phyloP scores from a whole-genome alignment of 306 rosid genomes.

The Argentina anserina region DNA sequence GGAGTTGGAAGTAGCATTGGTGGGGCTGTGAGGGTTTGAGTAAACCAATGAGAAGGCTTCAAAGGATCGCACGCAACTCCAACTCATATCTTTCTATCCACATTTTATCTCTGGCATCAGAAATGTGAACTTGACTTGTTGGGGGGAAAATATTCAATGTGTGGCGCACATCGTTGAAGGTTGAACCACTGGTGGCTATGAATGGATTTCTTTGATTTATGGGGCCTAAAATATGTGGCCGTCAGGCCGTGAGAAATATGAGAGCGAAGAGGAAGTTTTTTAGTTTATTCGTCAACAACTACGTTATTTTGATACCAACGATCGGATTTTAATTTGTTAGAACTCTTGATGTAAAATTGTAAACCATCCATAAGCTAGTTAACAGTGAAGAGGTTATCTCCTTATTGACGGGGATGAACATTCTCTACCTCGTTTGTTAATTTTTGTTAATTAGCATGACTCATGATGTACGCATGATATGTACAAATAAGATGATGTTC shows the following conservation, averaged over 20 bases:
- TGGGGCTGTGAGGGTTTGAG: slow-evolving; percentile 37
- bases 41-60: slow-evolving; percentile 57
- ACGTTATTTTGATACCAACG: no score
- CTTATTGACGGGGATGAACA: no score
- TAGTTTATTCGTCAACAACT: no score
- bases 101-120: slow-evolving; percentile 46
- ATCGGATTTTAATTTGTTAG: no score
- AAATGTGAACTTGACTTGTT: neutral
- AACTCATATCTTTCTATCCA: slow-evolving; percentile 62
- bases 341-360: no score
- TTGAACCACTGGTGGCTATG: neutral
- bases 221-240: neutral
- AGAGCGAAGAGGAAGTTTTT: no score
- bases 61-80: slow-evolving; percentile 59
- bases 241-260: neutral
- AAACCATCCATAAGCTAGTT: no score
- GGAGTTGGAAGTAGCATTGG: slow-evolving; percentile 28
- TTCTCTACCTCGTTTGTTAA: no score
- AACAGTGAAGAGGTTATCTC: no score
- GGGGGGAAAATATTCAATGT: slow-evolving; percentile 1
- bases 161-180: slow-evolving; percentile 1
- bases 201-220: neutral
- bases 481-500: no score
- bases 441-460: no score
- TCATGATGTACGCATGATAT: no score